Conservation (phyloP, 768 basidiomycete species). For the Mycena rosella region DNA sequence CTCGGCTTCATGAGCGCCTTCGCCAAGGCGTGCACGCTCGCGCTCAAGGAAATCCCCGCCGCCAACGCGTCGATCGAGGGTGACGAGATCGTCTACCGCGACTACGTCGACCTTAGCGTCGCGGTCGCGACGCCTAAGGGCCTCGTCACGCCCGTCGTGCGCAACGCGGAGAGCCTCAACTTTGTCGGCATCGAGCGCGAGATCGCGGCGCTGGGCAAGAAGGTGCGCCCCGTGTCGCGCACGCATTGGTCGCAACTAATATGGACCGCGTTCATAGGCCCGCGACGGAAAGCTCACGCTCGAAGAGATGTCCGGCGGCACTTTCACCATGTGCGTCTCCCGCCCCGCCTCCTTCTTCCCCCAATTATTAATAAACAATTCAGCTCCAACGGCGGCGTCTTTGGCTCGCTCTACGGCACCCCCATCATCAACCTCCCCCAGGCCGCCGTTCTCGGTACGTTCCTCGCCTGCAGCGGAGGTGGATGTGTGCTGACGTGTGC, state of each 20-base stretch:
- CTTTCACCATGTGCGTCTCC: slow-evolving; percentile 92
- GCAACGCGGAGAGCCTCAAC: slow-evolving; percentile 89
- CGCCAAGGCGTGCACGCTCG: slow-evolving; percentile 86
- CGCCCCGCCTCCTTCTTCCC: no score
- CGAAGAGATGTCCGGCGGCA: slow-evolving; percentile 98
- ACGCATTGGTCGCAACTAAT: slow-evolving; percentile 7
- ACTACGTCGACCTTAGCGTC: slow-evolving; percentile 94
- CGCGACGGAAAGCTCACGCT: slow-evolving; percentile 94
- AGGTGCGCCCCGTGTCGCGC: slow-evolving; percentile 58
- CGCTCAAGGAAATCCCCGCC: slow-evolving; percentile 90
- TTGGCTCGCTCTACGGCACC: slow-evolving; percentile 97
- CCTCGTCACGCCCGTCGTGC: slow-evolving; percentile 94
- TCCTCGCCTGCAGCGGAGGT: no score
- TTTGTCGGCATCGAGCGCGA: slow-evolving; percentile 95
- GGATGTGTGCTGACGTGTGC: neutral
- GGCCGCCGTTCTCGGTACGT: slow-evolving; percentile 87
- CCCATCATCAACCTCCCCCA: slow-evolving; percentile 99
- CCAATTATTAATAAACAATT: no score
- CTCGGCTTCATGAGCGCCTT: slow-evolving; percentile 99
- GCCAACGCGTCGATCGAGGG: slow-evolving; percentile 97
- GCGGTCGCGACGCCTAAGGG: slow-evolving; percentile 99
- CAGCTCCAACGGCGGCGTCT: slow-evolving; percentile 98
- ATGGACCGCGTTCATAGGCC: slow-evolving; percentile 61
- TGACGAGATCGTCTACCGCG: slow-evolving; percentile 92
- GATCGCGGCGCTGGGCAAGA: slow-evolving; percentile 91